Evolutionary conservation across 805 yeast species (phyloP).

Genomic region (Candida multigemmis): DNA sequence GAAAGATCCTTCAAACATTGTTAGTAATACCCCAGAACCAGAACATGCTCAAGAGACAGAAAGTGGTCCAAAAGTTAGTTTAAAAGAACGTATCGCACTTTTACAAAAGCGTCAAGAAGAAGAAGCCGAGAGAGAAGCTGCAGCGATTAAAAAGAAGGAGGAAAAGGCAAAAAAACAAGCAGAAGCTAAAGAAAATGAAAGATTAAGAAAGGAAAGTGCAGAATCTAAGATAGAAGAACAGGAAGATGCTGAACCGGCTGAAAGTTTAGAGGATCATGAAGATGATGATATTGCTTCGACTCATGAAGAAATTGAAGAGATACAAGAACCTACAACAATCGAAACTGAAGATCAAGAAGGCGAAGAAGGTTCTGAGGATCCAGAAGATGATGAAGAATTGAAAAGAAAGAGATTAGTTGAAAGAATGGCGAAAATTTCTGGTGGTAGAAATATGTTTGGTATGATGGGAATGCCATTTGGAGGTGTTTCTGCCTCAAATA

Average conservation of each 20-base stretch:
- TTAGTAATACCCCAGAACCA: conserved; percentile 13
- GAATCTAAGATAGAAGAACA: conserved; percentile 4
- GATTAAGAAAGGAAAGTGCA: conserved; percentile 2
- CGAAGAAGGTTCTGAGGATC: conserved; percentile 45
- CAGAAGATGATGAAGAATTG: conserved; percentile 68
- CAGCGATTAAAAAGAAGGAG: conserved; percentile 42
- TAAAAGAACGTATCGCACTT: conserved; percentile 80
- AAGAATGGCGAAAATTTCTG: conserved; percentile 93
- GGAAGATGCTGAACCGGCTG: conserved; percentile 9
- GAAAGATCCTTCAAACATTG: conserved; percentile 13
- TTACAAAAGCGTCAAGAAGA: conserved; percentile 75
- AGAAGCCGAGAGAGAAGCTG: conserved; percentile 67
- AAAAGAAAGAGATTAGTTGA: conserved; percentile 73
- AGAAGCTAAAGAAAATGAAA: conserved; percentile 6
- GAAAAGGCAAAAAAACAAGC: conserved; percentile 24
- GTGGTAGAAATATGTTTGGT: conserved; percentile 75
- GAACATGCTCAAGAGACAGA: conserved; percentile 31
- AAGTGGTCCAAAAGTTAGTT: conserved; percentile 66
- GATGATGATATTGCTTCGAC: conserved; percentile 15
- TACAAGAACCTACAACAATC: conserved; percentile 1
- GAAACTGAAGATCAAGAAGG: conserved; percentile 31
- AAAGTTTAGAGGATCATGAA: conserved; percentile 3
- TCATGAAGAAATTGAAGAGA: conserved; percentile 37
- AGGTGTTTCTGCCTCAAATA: conserved; percentile 12
- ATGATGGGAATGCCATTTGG: conserved; percentile 49